These are phyloP conservation scores for Arachnopeziza araneosa DNA, from an alignment of 2,329 filamentous ascomycete genomes.

Conservation along the genomic window DNA sequence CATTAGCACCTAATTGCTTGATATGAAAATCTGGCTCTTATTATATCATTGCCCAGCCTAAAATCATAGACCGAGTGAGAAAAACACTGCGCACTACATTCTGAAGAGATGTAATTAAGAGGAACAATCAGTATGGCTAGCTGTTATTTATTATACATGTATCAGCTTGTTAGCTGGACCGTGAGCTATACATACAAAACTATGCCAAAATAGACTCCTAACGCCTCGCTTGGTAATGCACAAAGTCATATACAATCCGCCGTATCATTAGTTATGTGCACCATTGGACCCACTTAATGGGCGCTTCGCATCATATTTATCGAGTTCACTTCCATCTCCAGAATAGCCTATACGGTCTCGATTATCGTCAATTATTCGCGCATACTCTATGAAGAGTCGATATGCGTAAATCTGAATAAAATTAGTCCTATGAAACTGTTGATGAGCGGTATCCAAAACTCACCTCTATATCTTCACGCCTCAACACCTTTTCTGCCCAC, in stretches of 20 bases:
- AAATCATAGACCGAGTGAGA: too few species aligned
- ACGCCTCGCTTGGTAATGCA: slow-evolving; percentile 5
- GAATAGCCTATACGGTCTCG: slow-evolving; percentile 31
- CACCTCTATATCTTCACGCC: slow-evolving; percentile 67
- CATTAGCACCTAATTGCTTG: too few species aligned
- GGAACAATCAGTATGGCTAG: background rate
- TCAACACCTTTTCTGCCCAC: slow-evolving; percentile 66
- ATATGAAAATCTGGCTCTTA: too few species aligned
- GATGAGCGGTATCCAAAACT: slow-evolving; percentile 34
- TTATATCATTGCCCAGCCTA: too few species aligned
- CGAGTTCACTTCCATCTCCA: slow-evolving; percentile 30
- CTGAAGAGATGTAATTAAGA: too few species aligned
- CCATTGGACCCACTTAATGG: slow-evolving; percentile 13
- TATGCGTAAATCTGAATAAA: slow-evolving; percentile 48
- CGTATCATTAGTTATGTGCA: slow-evolving; percentile 12
- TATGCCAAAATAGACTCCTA: background rate
- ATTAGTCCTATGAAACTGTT: slow-evolving; percentile 3
- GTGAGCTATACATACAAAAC: background rate
- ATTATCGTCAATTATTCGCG: slow-evolving; percentile 34
- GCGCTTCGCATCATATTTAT: slow-evolving; percentile 24
- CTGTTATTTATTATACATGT: background rate
- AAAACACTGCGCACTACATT: too few species aligned
- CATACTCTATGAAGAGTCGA: slow-evolving; percentile 61
- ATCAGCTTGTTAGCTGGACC: background rate
- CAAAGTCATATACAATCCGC: background rate